Base-by-base conservation (phyloP, 257 asterid genomes). In the Fraxinus anomala region DNA sequence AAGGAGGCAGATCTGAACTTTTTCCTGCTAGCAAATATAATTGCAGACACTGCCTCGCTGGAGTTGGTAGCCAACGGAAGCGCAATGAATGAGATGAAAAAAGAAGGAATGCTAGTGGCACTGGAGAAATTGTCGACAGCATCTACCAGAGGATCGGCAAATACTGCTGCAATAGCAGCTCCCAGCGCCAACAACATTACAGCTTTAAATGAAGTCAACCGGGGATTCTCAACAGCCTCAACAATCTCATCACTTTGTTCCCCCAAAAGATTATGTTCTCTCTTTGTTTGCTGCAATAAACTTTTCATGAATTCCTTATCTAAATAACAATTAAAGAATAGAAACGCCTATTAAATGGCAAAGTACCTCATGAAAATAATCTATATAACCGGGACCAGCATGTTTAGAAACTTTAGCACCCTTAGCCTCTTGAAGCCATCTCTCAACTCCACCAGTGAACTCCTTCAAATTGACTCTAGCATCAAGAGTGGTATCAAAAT, bases 61-160 rank as follows among this genome's bases (percentile, higher is more conserved):
- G 99, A 91, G 89, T 95, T 95, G 80, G 99, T 95, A 77, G 98
- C 99, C 77, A 95, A 59, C 12, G 99, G 99, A 19, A 95, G 85
- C 0, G 84, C 97, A 72, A 95, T 85, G 73, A 95, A 95, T 0
- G 98, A 95, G 82, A 95, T 92, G 88, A 95, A 95, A 83, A 95
- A 95, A 12, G 96, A 76, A 24, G 99, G 98, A 33, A 95, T 95
- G 17, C 79, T 88, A 0, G 99, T 91, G 81, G 98, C 99, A 59
- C 54, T 61, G 2, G 99, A 95, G 86, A 95, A 95, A 80, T 91
- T 90, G 79, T 91, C 83, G 9, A 95, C 98, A 0, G 97, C 91
- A 66, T 89, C 99, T 26, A 95, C 98, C 71, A 95, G 84, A 74
- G 99, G 99, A 85, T 95, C 97, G 0, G 99, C 99, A 83, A 92